These are phyloP conservation scores for Kodamaea jinghongensis DNA, from an alignment of 805 yeast species.

Conservation along the genomic window DNA sequence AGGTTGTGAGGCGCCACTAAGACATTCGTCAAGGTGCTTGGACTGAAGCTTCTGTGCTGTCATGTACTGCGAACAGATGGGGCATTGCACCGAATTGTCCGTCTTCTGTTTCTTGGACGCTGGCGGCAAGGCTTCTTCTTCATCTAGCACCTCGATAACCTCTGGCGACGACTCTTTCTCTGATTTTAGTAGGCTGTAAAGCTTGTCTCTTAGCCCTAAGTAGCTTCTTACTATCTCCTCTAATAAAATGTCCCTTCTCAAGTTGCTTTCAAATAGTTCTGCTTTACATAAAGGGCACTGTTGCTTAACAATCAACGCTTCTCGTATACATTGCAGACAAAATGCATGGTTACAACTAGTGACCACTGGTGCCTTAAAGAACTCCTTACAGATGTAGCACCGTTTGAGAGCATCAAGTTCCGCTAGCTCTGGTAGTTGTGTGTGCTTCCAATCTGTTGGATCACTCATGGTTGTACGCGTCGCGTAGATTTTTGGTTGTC, in stretches of 20 bases:
- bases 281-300: slow-evolving; percentile 78
- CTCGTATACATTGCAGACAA: slow-evolving; percentile 83
- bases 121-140: slow-evolving; percentile 4
- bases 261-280: slow-evolving; percentile 65
- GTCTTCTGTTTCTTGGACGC: slow-evolving; percentile 6
- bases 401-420: slow-evolving; percentile 69
- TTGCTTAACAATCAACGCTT: slow-evolving; percentile 55
- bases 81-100: slow-evolving; percentile 53
- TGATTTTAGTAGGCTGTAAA: not conserved
- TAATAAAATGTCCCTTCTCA: slow-evolving; percentile 64
- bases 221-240: slow-evolving; percentile 67
- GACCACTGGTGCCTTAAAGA: slow-evolving; percentile 72
- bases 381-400: slow-evolving; percentile 88
- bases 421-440: slow-evolving; percentile 53
- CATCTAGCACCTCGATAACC: slow-evolving; percentile 16
- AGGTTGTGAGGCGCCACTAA: slow-evolving; percentile 27
- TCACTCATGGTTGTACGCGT: slow-evolving; percentile 44
- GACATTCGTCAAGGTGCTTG: slow-evolving; percentile 62
- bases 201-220: slow-evolving; percentile 10
- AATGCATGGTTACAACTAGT: slow-evolving; percentile 88
- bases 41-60: slow-evolving; percentile 54
- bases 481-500: slow-evolving; percentile 4
- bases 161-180: slow-evolving; percentile 9
- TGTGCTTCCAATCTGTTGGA: slow-evolving; percentile 65
- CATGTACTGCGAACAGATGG: slow-evolving; percentile 59